A percentile compares a stretch with the other conserved stretches of the same genome.
Conservation (phyloP, 768 basidiomycete species). For the Auricularia sp. region DNA sequence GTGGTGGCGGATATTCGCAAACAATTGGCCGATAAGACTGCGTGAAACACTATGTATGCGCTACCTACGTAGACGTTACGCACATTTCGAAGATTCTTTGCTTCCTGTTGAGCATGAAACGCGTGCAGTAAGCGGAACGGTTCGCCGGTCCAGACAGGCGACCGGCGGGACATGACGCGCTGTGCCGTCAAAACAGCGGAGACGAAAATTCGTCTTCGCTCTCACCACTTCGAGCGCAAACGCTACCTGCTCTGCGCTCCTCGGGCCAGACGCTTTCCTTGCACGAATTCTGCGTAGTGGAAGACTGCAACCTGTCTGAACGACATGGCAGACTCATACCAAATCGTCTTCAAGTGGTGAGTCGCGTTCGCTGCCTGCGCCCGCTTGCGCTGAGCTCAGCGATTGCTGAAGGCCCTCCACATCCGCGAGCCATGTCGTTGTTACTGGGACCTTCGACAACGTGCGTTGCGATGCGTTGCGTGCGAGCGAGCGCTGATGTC, state of each 20-base stretch:
- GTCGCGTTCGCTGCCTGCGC: not conserved
- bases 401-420: constrained; percentile 42
- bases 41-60: not conserved
- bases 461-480: constrained; percentile 24
- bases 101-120: too few relatives aligned
- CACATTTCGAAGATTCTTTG: too few relatives aligned
- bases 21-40: not conserved
- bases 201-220: too few relatives aligned
- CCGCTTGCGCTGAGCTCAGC: not conserved
- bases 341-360: constrained; percentile 12
- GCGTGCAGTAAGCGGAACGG: too few relatives aligned
- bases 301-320: not conserved
- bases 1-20: not conserved
- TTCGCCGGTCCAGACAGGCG: too few relatives aligned
- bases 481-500: constrained; percentile 10
- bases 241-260: too few relatives aligned
- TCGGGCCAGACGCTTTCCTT: too few relatives aligned
- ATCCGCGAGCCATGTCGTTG: constrained; percentile 47
- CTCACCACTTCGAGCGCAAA: too few relatives aligned
- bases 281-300: too few relatives aligned
- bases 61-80: not conserved
- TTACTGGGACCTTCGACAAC: constrained; percentile 72
- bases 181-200: too few relatives aligned
- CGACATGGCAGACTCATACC: constrained; percentile 1
- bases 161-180: too few relatives aligned